Evolutionary conservation across 2,329 filamentous ascomycete genomes (phyloP).

Genomic region (Aspergillus pseudonomiae): DNA sequence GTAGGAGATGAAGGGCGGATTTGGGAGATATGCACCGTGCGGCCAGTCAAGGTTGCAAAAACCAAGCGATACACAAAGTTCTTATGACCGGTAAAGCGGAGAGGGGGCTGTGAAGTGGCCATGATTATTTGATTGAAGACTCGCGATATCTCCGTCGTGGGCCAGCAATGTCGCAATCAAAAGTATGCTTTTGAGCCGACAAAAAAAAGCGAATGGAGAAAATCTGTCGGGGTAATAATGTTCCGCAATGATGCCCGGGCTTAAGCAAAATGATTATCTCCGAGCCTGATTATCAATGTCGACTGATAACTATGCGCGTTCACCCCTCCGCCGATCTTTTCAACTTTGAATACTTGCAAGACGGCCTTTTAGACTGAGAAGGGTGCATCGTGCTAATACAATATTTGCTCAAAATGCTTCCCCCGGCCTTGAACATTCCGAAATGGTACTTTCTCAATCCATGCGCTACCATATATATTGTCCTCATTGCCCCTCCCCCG

Average conservation of each 20-base stretch:
- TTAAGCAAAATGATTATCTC: slow-evolving; percentile 34
- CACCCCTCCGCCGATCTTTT: neutral
- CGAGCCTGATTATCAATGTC: slow-evolving; percentile 11
- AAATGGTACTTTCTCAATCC: slow-evolving; percentile 43
- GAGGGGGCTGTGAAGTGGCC: slow-evolving; percentile 50
- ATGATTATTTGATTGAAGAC: slow-evolving; percentile 23
- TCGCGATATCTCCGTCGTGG: slow-evolving; percentile 16
- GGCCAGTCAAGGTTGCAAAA: slow-evolving; percentile 87
- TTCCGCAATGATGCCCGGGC: slow-evolving; percentile 30
- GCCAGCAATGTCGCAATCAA: slow-evolving; percentile 5
- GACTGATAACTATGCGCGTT: slow-evolving; percentile 7
- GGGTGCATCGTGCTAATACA: no score
- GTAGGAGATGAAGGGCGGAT: slow-evolving; percentile 87
- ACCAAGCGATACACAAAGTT: slow-evolving; percentile 82
- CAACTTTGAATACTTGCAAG: neutral
- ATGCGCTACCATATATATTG: neutral
- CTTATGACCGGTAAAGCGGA: slow-evolving; percentile 83
- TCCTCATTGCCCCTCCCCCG: slow-evolving; percentile 21
- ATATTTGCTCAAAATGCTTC: slow-evolving; percentile 31
- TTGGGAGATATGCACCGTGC: slow-evolving; percentile 86
- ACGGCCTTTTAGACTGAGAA: neutral
- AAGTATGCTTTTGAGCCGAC: slow-evolving; percentile 2
- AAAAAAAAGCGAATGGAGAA: slow-evolving; percentile 32
- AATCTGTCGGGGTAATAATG: slow-evolving; percentile 32
- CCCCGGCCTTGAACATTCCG: slow-evolving; percentile 48